A percentile compares a stretch with the other conserved stretches of the same genome.
These are phyloP conservation scores for Kodamaea sp. DNA, from an alignment of 1,139 yeast genomes.

Conservation along the genomic window DNA sequence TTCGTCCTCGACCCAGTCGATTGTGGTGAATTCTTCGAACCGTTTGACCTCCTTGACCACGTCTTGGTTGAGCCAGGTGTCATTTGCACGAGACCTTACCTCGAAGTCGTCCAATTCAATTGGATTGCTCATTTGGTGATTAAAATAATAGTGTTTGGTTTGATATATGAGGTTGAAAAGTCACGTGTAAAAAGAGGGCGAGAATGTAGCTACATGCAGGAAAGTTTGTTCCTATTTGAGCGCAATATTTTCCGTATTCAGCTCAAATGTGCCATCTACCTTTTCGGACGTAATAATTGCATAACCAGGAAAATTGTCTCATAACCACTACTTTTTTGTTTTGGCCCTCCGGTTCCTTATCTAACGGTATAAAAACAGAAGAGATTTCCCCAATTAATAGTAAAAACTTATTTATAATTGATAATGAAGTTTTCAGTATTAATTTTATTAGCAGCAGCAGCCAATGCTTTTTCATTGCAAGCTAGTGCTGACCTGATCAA, in stretches of 20 bases:
- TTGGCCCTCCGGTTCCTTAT: no score
- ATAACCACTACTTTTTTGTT: no score
- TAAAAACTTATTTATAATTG: no score
- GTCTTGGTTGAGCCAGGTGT: slow-evolving; percentile 40
- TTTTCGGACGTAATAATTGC: no score
- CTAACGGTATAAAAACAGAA: no score
- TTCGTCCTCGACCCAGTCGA: slow-evolving; percentile 86
- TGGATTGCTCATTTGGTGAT: neutral
- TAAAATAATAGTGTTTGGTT: neutral
- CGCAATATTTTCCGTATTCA: no score
- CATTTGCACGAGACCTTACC: slow-evolving; percentile 28
- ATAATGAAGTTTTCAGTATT: no score
- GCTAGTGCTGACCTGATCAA: slow-evolving; percentile 4
- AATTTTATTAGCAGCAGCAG: neutral
- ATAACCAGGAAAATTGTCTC: no score
- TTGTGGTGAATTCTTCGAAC: slow-evolving; percentile 61
- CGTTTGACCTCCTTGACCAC: slow-evolving; percentile 34
- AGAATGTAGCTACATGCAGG: no score
- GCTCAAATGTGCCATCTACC: no score
- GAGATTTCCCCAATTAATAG: no score
- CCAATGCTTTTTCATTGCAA: slow-evolving; percentile 4
- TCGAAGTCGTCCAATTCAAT: slow-evolving; percentile 5
- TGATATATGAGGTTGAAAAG: neutral
- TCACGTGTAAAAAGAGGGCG: neutral
- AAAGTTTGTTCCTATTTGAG: no score